Percentiles rank a stretch among this genome's conserved stretches.
phyloP scores from a whole-genome alignment of 2,329 filamentous ascomycete species.

The Westerdykella aurantiaca region DNA sequence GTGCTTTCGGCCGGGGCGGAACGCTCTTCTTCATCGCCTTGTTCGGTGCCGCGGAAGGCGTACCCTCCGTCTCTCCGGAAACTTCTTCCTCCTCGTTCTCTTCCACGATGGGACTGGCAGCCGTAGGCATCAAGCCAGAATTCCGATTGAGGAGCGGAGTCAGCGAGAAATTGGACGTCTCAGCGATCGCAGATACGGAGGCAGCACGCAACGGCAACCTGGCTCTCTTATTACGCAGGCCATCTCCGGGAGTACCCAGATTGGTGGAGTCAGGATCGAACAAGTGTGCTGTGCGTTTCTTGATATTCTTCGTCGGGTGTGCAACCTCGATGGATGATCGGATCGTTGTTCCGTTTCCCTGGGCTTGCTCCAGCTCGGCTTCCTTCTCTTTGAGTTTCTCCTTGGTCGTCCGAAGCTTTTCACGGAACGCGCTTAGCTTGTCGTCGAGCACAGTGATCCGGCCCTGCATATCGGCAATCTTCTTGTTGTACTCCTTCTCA shows the following conservation, averaged over 20 bases:
- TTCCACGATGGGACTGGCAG: conserved; percentile 39
- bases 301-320: conserved; percentile 37
- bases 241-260: conserved; percentile 46
- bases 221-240: conserved; percentile 43
- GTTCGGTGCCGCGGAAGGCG: conserved; percentile 27
- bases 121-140: conserved; percentile 47
- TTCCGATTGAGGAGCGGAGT: conserved; percentile 86
- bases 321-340: conserved; percentile 26
- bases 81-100: conserved; percentile 26
- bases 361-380: conserved; percentile 42
- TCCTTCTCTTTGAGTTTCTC: conserved; percentile 66
- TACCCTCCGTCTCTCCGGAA: conserved; percentile 18
- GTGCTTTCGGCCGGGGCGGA: conserved; percentile 37
- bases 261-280: conserved; percentile 44
- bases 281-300: conserved; percentile 40
- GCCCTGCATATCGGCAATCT: conserved; percentile 55
- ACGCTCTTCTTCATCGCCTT: conserved; percentile 22
- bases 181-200: conserved; percentile 57
- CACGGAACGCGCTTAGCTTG: conserved; percentile 62
- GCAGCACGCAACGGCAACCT: conserved; percentile 41
- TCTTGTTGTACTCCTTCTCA: conserved; percentile 51
- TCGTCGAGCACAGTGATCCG: conserved; percentile 62
- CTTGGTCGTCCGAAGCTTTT: conserved; percentile 64
- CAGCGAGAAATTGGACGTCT: conserved; percentile 90
- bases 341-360: conserved; percentile 38